Evolutionary conservation across 2,329 filamentous ascomycete species (phyloP), one percentile per base, ranked within the genome.

Genomic region (Didymella keratinophila): DNA sequence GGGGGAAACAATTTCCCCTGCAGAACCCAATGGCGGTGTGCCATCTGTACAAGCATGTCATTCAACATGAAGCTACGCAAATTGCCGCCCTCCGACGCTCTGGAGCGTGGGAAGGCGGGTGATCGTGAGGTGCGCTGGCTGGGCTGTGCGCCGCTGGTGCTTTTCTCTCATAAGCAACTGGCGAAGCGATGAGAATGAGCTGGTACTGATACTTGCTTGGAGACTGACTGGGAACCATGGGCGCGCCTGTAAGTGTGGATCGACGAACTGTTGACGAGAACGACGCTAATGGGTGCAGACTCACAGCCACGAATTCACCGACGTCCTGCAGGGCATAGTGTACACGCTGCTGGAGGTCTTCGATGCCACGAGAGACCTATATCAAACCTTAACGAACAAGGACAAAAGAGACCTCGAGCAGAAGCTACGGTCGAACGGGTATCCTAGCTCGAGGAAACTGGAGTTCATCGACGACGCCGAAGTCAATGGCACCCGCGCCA

Each of bases 41-140:
- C 71, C 72, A 76, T 71, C 71, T 75, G 72, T 74, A 71, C 71
- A 69, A 65, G 62, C 60, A 61, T 67, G 73, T 74, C 68, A 72
- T 66, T 59, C 54, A 65, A 70, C 69, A 72, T 75, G 58, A 60
- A 39, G 50, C 58, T 45, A 56, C 63, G 54, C 53, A 60, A 56
- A 34, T 51, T 46, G 58, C 49, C 56, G 51, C 28, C 48, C 16
- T 23, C 37, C 47, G 36, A 52, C 10, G 18, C 43, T 51, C 27
- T 56, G 54, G 60, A 41, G 48, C 36, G 49, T 63, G 58, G 55
- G 54, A 48, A 44, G 44, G 51, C 60, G 55, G 61, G 54, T 60
- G 27, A 59, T 59, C 61, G 66, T 70, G 67, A 66, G 63, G 60
- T 67, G 52, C 39, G 53, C 54, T 63, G 56, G 41, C 46, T 54